Percentiles rank a stretch among this genome's conserved stretches.
These are phyloP conservation scores for Podospora pseudocomata DNA, from an alignment of 495 filamentous ascomycete genomes.

Conservation along the genomic window DNA sequence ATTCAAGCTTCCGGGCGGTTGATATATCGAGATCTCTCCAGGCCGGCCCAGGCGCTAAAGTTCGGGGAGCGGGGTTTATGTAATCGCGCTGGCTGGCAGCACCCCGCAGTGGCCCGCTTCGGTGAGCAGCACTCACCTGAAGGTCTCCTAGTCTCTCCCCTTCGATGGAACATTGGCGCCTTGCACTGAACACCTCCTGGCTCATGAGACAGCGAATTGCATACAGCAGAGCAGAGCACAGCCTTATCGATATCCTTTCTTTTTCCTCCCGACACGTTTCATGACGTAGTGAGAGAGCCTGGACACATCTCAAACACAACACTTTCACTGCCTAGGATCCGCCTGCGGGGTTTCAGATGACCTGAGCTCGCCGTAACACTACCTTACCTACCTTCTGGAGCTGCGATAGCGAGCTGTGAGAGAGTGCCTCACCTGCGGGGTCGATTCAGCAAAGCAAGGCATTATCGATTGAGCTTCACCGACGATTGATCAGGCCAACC, in stretches of 20 bases:
- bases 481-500: background rate
- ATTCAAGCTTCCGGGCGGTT: background rate
- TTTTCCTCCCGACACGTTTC: background rate
- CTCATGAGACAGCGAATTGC: background rate
- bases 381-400: background rate
- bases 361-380: background rate
- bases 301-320: background rate
- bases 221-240: background rate
- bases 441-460: background rate
- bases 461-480: background rate
- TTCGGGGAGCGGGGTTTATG: conserved; percentile 9
- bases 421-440: background rate
- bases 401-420: background rate
- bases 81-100: conserved; percentile 4
- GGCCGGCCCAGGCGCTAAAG: background rate
- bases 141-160: background rate
- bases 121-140: conserved; percentile 17
- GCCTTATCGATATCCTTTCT: conserved; percentile 8
- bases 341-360: background rate
- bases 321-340: background rate
- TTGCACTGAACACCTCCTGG: background rate
- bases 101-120: conserved; percentile 8
- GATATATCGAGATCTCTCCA: background rate
- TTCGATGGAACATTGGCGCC: background rate
- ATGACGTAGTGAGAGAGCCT: background rate